These are phyloP conservation scores for Glycine latifolia DNA, from an alignment of 306 rosid species.

Conservation along the genomic window DNA sequence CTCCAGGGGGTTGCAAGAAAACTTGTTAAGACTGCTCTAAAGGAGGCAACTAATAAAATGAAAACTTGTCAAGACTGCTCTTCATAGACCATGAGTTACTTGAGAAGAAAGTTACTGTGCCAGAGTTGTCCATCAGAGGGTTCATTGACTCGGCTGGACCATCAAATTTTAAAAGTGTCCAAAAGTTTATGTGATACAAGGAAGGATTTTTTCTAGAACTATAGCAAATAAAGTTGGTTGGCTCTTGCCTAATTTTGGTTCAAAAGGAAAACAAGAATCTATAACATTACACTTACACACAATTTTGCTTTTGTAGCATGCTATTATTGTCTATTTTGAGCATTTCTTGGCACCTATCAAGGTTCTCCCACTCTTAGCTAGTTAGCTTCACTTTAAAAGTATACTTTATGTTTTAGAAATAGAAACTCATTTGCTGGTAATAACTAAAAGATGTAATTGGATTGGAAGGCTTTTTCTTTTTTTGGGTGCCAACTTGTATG, in stretches of 20 bases:
- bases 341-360: slow-evolving; percentile 33
- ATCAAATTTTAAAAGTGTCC: slow-evolving; percentile 50
- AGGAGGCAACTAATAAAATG: slow-evolving; percentile 58
- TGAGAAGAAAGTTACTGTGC: slow-evolving; percentile 38
- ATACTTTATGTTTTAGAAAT: not conserved
- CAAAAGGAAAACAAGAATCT: not conserved
- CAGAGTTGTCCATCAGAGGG: slow-evolving; percentile 62
- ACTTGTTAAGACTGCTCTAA: slow-evolving; percentile 61
- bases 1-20: slow-evolving; percentile 69
- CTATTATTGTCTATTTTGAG: slow-evolving; percentile 41
- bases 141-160: slow-evolving; percentile 55
- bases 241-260: slow-evolving; percentile 42
- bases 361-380: not conserved
- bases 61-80: slow-evolving; percentile 61
- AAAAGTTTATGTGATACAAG: slow-evolving; percentile 48
- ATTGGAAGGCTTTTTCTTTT: too few relatives aligned
- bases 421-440: not conserved
- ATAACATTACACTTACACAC: slow-evolving; percentile 12
- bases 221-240: slow-evolving; percentile 43
- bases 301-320: slow-evolving; percentile 46
- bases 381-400: not conserved
- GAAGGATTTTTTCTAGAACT: slow-evolving; percentile 14
- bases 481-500: too few relatives aligned
- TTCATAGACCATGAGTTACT: slow-evolving; percentile 63
- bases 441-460: not conserved